A percentile compares a stretch with the other conserved stretches of the same genome.
Evolutionary conservation across 129 eudicot species (phyloP).

Genomic region (Artemisia argyi): DNA sequence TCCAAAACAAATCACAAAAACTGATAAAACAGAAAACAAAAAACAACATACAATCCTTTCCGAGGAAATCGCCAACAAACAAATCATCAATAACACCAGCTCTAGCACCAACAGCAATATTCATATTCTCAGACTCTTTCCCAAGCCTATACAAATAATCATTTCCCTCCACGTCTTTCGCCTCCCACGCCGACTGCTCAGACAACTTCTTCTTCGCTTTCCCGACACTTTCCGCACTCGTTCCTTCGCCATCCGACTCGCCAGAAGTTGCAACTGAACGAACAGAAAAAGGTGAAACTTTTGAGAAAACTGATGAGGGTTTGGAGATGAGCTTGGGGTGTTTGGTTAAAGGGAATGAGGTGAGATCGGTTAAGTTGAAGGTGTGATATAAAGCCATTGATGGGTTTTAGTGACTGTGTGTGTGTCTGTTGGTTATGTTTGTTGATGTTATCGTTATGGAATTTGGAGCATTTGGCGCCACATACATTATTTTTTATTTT

Average conservation of each 20-base stretch:
- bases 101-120: conserved; percentile 92
- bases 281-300: conserved; percentile 18
- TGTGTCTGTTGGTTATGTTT: conserved; percentile 1
- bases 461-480: conserved; percentile 57
- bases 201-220: conserved; percentile 52
- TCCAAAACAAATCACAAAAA: neutral
- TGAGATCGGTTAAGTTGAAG: conserved; percentile 31
- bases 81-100: conserved; percentile 92
- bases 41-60: conserved; percentile 68
- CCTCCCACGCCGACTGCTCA: conserved; percentile 92
- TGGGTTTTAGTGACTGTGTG: neutral
- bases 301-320: conserved; percentile 18
- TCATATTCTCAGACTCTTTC: conserved; percentile 91
- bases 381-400: conserved; percentile 40
- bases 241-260: conserved; percentile 31
- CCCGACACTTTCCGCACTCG: conserved; percentile 6
- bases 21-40: neutral
- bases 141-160: conserved; percentile 93
- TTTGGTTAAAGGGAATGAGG: conserved; percentile 29
- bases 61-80: conserved; percentile 85
- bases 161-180: conserved; percentile 68
- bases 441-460: conserved; percentile 35
- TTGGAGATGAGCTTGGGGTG: conserved; percentile 23
- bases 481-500: conserved; percentile 21
- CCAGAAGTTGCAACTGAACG: conserved; percentile 39